Base-by-base conservation (phyloP, 805 yeast genomes). In the Lipomyces chichibuensis region DNA sequence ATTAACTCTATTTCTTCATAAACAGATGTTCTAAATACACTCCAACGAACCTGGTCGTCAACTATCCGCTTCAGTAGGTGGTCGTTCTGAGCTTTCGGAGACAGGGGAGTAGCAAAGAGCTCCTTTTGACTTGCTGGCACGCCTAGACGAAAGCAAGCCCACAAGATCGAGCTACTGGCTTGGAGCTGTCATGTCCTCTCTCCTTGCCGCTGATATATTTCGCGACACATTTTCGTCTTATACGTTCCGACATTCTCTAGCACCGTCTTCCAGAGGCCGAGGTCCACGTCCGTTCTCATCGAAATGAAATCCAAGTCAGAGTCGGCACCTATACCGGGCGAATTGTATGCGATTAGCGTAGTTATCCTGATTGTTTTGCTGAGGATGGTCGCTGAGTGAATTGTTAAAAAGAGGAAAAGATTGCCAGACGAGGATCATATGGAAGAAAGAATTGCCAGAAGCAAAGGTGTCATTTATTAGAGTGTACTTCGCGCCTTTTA, bases 131-230 rank as follows among this genome's bases (percentile, higher is more conserved):
- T 32, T 51, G 29, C 29, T 51, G 29, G 54, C 54, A 51, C 29
- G 54, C 54, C 29, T 51, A 51, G 20, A 14, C 54, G 54, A 51
- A 51, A 51, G 54, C 54, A n/a, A 51, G 54, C 54, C 54, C 29
- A 13, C 54, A 51, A 6, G 54, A 29, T 51, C 54, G 29, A 20
- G 54, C 54, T 51, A 51, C 54, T n/a, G 29, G 20, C 54, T 51
- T 8, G 46, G n/a, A 14, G 46, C 46, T 39, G 46, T 39, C 8
- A 39, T 39, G 46, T 39, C 46, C n/a, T 39, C 46, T 13, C 46
- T 39, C 46, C n/a, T 39, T 39, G 46, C 29, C 14, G 54, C 17
- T 25, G 14, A 51, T n/a, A 2, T 14, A 51, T n/a, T 51, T 51
- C 54, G 29, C 54, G 8, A 51, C 25, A 17, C 25, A 51, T 20